A percentile compares a stretch with the other conserved stretches of the same genome.
Conservation (phyloP, 108 stramenopile genomes). For the Poteriospumella lacustris region DNA sequence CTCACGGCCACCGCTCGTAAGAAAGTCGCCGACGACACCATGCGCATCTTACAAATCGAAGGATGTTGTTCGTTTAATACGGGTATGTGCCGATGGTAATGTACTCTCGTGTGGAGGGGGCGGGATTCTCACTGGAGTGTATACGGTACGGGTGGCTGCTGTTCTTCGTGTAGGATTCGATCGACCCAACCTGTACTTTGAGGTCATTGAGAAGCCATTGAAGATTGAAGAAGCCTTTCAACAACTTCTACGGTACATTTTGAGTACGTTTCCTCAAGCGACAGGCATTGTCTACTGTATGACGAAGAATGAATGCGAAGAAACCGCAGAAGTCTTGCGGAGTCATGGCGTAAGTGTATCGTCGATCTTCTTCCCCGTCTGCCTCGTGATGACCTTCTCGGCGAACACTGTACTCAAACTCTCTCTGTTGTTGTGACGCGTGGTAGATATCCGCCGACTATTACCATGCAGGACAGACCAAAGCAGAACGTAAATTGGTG, state of each 20-base stretch:
- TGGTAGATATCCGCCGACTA: conserved; percentile 29
- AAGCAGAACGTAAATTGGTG: conserved; percentile 60
- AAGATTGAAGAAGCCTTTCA: conserved; percentile 59
- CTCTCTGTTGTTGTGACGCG: neutral
- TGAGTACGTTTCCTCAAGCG: conserved; percentile 25
- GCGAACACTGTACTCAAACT: too few species aligned
- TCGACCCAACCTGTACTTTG: conserved; percentile 86
- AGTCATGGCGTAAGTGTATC: neutral
- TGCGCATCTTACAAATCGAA: conserved; percentile 64
- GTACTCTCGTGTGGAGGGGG: too few species aligned
- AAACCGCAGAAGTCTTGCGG: conserved; percentile 47
- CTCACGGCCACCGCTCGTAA: conserved; percentile 97
- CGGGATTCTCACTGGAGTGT: too few species aligned
- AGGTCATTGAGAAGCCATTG: conserved; percentile 74
- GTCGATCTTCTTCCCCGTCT: too few species aligned
- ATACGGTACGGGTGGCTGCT: too few species aligned
- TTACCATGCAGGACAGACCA: conserved; percentile 37
- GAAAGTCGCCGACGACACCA: conserved; percentile 80
- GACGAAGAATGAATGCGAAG: conserved; percentile 86
- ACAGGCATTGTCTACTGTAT: conserved; percentile 86
- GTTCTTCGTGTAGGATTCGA: conserved; percentile 78
- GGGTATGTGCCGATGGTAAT: too few species aligned
- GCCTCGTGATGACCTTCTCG: too few species aligned
- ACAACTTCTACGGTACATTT: too few species aligned
- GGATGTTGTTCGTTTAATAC: conserved; percentile 58